phyloP scores from a whole-genome alignment of 441 rosid species.

The Sinapis alba region DNA sequence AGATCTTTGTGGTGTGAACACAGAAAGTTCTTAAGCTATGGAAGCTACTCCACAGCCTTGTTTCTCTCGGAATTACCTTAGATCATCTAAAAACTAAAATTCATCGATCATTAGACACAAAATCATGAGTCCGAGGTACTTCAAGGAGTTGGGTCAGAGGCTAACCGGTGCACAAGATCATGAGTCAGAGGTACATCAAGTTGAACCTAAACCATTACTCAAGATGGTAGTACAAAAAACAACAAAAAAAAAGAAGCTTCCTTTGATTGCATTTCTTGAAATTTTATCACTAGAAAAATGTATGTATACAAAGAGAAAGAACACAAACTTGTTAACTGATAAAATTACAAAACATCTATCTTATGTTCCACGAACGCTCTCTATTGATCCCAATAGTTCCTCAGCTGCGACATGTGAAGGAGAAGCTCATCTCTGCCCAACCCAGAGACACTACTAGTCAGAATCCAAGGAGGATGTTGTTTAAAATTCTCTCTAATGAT shows the following conservation, averaged over 20 bases:
- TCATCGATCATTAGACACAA: conserved; percentile 45
- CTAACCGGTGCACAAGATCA: no score
- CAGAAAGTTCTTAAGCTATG: conserved; percentile 12
- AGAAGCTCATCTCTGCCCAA: conserved; percentile 92
- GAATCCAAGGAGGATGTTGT: conserved; percentile 83
- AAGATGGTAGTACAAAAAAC: no score
- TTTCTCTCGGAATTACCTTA: conserved; percentile 18
- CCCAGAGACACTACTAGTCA: conserved; percentile 86
- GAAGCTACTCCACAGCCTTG: conserved; percentile 33
- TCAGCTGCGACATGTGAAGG: conserved; percentile 83
- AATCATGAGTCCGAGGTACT: no score
- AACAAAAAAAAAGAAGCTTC: not conserved
- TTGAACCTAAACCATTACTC: no score
- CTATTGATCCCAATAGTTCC: conserved; percentile 92
- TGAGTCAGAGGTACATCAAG: no score
- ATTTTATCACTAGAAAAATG: not conserved
- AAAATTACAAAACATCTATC: conserved; percentile 13
- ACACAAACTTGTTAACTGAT: conserved; percentile 17
- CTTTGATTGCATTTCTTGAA: conserved; percentile 3
- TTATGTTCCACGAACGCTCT: not conserved
- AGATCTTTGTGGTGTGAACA: not conserved
- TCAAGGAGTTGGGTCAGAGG: no score
- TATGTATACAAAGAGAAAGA: not conserved
- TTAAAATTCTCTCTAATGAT: conserved; percentile 60
- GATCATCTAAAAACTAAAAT: conserved; percentile 31